Evolutionary conservation across 2,329 filamentous ascomycete genomes (phyloP), one percentile per base, ranked within the genome.

Genomic region (Diaporthe citrichinensis): DNA sequence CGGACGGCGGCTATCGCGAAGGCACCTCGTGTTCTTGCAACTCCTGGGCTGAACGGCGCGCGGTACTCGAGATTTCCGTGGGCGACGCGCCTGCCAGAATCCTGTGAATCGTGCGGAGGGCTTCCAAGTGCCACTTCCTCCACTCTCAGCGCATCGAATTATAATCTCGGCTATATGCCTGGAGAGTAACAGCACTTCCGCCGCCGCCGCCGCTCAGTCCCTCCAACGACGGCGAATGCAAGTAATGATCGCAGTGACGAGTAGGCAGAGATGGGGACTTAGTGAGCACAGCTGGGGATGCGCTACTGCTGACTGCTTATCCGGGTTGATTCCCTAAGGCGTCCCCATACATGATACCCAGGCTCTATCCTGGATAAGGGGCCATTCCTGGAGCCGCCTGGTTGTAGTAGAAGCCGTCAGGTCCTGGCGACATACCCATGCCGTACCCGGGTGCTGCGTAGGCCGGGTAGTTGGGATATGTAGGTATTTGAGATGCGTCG

Each of bases 401-500:
- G 31, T 90, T 87, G 80, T 93, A 93, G 80, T 96, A 97, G 85
- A 94, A 98, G 76, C 88, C 88, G 82, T 92, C 88, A 80, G 90
- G 88, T 80, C 87, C 92, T 77, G 88, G 90, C 77, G 94, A 94
- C 87, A 95, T 93, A 28, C 77, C 77, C 79, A 75, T 93, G 77
- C 92, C 92, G 36, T 75, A 78, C 0, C 73, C 74, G 53, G 87
- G 83, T 9, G 87, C 81, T 73, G 87, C 86, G 77, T 89, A 90
- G 0, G 85, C 74, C 41, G 87, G 85, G 78, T 90, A 91, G 28
- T 83, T 80, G 67, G 86, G 82, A 78, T 90, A 86, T 0, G 89
- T 85, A 36, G 91, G 87, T 65, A 96, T 86, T 81, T 95, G 93
- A n/a, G 92, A 89, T 10, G 94, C 90, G 81, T 98, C 94, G 80